Percentiles rank a stretch among this genome's conserved stretches.
These are phyloP conservation scores for Trichoderma lentiforme DNA, from an alignment of 2,329 filamentous ascomycete genomes.

Conservation along the genomic window DNA sequence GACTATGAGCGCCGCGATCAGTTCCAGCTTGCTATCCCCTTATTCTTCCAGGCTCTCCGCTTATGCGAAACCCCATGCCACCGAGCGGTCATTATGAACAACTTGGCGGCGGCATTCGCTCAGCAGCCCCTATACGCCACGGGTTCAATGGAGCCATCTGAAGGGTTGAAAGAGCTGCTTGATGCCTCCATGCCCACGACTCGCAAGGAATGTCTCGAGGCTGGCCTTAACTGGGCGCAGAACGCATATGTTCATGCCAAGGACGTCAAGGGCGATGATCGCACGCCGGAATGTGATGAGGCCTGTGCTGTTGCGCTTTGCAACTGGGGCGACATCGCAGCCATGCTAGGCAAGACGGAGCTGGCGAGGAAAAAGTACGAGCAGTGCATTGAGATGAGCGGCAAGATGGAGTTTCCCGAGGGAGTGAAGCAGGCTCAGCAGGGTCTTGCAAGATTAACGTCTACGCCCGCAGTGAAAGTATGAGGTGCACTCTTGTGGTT, in stretches of 20 bases:
- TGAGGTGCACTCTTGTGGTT: background rate
- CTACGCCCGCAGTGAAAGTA: constrained; percentile 1
- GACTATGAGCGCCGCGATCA: constrained; percentile 72
- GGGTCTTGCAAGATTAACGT: constrained; percentile 40
- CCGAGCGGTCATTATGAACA: constrained; percentile 82
- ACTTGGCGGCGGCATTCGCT: constrained; percentile 69
- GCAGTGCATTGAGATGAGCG: constrained; percentile 63
- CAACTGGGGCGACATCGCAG: constrained; percentile 80
- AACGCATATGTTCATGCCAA: constrained; percentile 69
- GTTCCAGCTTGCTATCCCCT: constrained; percentile 76
- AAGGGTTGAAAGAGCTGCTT: constrained; percentile 28
- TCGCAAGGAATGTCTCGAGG: constrained; percentile 60
- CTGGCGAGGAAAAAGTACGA: constrained; percentile 67
- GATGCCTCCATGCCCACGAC: constrained; percentile 40
- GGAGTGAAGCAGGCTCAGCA: constrained; percentile 52
- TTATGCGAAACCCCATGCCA: constrained; percentile 68
- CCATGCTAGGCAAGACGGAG: constrained; percentile 63
- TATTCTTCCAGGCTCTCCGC: constrained; percentile 81
- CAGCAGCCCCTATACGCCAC: constrained; percentile 54
- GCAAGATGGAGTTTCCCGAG: constrained; percentile 49
- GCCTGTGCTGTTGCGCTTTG: constrained; percentile 81
- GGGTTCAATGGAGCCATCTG: constrained; percentile 26
- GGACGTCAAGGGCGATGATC: constrained; percentile 61
- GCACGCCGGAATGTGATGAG: constrained; percentile 76
- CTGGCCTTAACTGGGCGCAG: constrained; percentile 73